phyloP scores from a whole-genome alignment of 768 basidiomycete genomes.

The Rhizopogon vulgaris region DNA sequence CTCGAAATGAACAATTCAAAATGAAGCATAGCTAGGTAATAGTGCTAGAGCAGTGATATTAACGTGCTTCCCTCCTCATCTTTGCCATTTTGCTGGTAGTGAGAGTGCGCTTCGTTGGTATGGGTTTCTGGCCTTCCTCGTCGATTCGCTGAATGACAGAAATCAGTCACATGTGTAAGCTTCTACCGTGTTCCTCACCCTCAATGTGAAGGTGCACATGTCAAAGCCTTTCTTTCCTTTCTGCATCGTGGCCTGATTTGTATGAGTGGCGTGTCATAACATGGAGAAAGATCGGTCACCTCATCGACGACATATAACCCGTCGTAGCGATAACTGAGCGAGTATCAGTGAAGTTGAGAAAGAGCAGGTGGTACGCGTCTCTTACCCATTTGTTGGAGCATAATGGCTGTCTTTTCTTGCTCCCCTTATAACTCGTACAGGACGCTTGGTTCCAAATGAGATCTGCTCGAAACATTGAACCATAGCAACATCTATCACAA shows the following conservation, averaged over 20 bases:
- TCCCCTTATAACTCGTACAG: conserved; percentile 36
- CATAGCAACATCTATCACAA: background rate
- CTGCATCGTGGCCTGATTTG: conserved; percentile 11
- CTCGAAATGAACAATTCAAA: background rate
- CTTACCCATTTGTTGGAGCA: conserved; percentile 19
- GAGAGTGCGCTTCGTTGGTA: conserved; percentile 21
- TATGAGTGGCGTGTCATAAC: conserved; percentile 2
- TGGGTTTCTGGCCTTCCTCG: conserved; percentile 12
- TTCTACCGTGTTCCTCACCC: conserved; percentile 8
- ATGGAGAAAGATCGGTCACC: conserved; percentile 5
- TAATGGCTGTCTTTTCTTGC: conserved; percentile 9
- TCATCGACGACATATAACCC: conserved; percentile 24
- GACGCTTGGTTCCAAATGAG: conserved; percentile 22
- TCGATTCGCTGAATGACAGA: conserved; percentile 17
- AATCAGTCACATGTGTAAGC: background rate
- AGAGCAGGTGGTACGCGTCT: background rate
- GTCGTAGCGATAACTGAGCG: conserved; percentile 24
- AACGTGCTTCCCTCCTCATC: conserved; percentile 8
- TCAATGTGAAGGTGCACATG: conserved; percentile 27
- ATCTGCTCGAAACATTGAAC: conserved; percentile 13
- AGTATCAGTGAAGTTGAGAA: background rate
- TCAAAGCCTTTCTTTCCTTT: conserved; percentile 13
- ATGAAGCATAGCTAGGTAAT: background rate
- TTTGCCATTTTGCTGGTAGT: background rate
- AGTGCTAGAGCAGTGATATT: background rate